These are phyloP conservation scores for Tephrocybe rancida DNA, from an alignment of 768 basidiomycete species.

Conservation along the genomic window DNA sequence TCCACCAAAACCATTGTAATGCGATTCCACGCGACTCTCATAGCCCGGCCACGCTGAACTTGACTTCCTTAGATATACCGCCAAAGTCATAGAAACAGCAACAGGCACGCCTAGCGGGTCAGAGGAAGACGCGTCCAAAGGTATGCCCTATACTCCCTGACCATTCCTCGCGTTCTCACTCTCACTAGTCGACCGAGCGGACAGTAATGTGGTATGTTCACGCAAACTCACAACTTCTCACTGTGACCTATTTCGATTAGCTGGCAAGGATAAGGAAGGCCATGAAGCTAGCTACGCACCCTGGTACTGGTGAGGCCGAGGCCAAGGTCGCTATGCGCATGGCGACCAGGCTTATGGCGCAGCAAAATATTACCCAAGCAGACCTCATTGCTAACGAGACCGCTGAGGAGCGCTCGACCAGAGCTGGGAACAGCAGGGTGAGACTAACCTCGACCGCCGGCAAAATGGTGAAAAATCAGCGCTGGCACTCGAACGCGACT, in stretches of 20 bases:
- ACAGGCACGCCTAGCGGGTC: background rate
- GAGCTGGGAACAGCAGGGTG: conserved; percentile 8
- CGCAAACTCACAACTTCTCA: background rate
- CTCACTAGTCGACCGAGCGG: background rate
- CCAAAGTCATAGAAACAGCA: conserved; percentile 2
- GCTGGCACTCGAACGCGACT: background rate
- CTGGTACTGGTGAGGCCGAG: conserved; percentile 7
- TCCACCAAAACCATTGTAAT: conserved; percentile 8
- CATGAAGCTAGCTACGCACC: conserved; percentile 3
- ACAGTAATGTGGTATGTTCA: conserved; percentile 7
- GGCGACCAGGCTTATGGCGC: conserved; percentile 10
- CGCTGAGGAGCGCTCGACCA: conserved; percentile 4
- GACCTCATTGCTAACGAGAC: conserved; percentile 10
- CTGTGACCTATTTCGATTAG: background rate
- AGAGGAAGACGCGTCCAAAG: background rate
- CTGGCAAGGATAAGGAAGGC: conserved; percentile 8
- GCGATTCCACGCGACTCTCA: no score
- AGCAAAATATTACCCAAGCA: conserved; percentile 8
- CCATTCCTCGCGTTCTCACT: no score
- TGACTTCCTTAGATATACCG: background rate
- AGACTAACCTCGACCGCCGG: conserved; percentile 1
- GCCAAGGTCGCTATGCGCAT: conserved; percentile 14
- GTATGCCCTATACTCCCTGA: no score
- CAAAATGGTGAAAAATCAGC: conserved; percentile 2
- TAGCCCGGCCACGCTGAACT: background rate